phyloP scores from a whole-genome alignment of 1,139 yeast species.

The Ogataea hybrid region DNA sequence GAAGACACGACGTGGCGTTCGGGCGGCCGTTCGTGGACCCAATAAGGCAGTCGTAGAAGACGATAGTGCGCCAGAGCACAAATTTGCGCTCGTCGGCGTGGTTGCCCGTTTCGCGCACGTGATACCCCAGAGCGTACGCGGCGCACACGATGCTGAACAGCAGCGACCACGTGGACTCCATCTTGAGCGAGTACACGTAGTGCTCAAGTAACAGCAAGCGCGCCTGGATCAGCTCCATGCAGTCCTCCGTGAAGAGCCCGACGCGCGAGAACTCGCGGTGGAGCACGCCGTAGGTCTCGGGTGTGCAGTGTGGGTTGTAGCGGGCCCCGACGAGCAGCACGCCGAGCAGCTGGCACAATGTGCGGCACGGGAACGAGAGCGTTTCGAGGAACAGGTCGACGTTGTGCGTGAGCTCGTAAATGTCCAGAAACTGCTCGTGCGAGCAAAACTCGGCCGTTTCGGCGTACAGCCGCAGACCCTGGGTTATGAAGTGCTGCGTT shows the following conservation, averaged over 20 bases:
- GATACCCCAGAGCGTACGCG: constrained; percentile 7
- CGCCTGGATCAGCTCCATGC: constrained; percentile 7
- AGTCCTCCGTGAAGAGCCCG: constrained; percentile 2
- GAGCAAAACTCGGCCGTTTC: background rate
- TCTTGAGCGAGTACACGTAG: constrained; percentile 2
- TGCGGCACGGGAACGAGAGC: constrained; percentile 1
- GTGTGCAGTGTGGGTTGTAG: background rate
- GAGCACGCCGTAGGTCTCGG: background rate
- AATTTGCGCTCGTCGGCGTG: background rate
- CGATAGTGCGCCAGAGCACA: constrained; percentile 4
- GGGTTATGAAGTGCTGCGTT: constrained; percentile 1
- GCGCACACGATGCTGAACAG: constrained; percentile 7
- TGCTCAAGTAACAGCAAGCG: constrained; percentile 7
- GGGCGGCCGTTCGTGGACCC: constrained; percentile 11
- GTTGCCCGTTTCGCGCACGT: background rate
- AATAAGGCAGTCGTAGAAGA: constrained; percentile 5
- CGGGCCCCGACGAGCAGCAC: constrained; percentile 4
- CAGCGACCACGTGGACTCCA: constrained; percentile 8
- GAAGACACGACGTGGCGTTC: constrained; percentile 3
- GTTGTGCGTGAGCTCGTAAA: background rate
- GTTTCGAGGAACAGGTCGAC: background rate
- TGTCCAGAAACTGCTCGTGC: constrained; percentile 1
- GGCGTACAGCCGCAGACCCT: background rate
- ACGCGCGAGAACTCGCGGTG: constrained; percentile 1
- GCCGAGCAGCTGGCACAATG: constrained; percentile 1